Conservation (phyloP, 495 filamentous ascomycete species). For the Aspergillus ellipticus region DNA sequence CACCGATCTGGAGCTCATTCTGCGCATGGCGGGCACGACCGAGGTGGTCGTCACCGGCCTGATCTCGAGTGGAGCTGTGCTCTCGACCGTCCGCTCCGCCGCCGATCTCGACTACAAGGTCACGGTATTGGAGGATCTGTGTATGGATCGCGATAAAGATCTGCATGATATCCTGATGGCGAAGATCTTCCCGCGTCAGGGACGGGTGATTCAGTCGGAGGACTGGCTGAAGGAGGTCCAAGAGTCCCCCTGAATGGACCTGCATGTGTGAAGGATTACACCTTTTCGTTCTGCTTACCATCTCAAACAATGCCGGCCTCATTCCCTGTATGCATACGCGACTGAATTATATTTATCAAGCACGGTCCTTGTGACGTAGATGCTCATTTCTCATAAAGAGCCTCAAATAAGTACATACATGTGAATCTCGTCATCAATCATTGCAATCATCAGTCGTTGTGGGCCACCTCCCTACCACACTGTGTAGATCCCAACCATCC, state of each 20-base stretch:
- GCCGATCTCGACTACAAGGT: conserved; percentile 34
- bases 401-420: no score
- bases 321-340: no score
- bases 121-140: conserved; percentile 34
- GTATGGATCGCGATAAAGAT: conserved; percentile 33
- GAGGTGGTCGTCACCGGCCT: conserved; percentile 32
- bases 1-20: conserved; percentile 34
- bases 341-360: no score
- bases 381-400: neutral
- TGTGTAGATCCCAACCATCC: no score
- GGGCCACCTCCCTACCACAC: no score
- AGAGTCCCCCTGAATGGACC: no score
- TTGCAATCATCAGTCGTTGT: no score
- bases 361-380: no score
- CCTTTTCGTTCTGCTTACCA: no score
- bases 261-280: no score
- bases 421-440: no score
- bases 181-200: conserved; percentile 31
- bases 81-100: conserved; percentile 38
- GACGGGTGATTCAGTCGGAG: conserved; percentile 12
- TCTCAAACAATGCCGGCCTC: no score
- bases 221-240: conserved; percentile 15
- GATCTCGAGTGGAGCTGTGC: conserved; percentile 35
- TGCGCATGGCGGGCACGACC: conserved; percentile 26
- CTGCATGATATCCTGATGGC: conserved; percentile 33